Percentiles rank a stretch among this genome's conserved stretches.
Evolutionary conservation across 1,139 yeast species (phyloP).

Genomic region (Kodamaea sp.): DNA sequence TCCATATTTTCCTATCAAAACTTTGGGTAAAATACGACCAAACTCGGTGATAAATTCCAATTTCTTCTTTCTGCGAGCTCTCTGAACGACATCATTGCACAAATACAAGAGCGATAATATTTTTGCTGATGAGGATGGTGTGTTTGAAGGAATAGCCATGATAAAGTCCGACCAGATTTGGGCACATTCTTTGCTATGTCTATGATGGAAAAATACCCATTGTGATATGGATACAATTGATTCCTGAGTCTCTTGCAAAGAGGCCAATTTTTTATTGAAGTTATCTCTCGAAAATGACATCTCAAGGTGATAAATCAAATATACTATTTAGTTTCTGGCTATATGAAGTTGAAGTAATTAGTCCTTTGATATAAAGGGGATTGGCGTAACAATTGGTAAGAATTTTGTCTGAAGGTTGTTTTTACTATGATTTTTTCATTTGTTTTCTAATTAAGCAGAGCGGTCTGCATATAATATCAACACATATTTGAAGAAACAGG

Average conservation of each 20-base stretch:
- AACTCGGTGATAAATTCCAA: slow-evolving; percentile 60
- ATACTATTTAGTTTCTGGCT: too few relatives aligned
- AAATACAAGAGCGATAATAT: slow-evolving; percentile 63
- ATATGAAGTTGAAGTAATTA: too few relatives aligned
- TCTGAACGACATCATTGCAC: slow-evolving; percentile 83
- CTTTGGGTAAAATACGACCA: slow-evolving; percentile 42
- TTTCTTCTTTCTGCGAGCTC: slow-evolving; percentile 63
- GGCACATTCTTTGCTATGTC: slow-evolving; percentile 60
- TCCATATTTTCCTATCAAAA: slow-evolving; percentile 31
- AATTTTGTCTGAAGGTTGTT: too few relatives aligned
- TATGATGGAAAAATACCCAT: slow-evolving; percentile 79
- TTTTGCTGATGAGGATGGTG: slow-evolving; percentile 42
- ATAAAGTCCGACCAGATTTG: slow-evolving; percentile 56
- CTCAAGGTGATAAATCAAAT: too few relatives aligned
- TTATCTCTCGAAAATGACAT: slow-evolving; percentile 64
- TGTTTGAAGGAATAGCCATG: slow-evolving; percentile 15
- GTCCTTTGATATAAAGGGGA: too few relatives aligned
- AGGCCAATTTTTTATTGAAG: slow-evolving; percentile 53
- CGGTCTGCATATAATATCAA: too few relatives aligned
- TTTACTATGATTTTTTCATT: slow-evolving; percentile 2
- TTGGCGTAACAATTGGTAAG: too few relatives aligned
- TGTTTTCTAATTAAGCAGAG: too few relatives aligned
- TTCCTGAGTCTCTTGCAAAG: slow-evolving; percentile 75
- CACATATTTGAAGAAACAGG: too few relatives aligned
- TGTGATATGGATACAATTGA: slow-evolving; percentile 79